A percentile compares a stretch with the other conserved stretches of the same genome.
Conservation (phyloP, 805 yeast genomes). For the Kodamaea jinghongensis region DNA sequence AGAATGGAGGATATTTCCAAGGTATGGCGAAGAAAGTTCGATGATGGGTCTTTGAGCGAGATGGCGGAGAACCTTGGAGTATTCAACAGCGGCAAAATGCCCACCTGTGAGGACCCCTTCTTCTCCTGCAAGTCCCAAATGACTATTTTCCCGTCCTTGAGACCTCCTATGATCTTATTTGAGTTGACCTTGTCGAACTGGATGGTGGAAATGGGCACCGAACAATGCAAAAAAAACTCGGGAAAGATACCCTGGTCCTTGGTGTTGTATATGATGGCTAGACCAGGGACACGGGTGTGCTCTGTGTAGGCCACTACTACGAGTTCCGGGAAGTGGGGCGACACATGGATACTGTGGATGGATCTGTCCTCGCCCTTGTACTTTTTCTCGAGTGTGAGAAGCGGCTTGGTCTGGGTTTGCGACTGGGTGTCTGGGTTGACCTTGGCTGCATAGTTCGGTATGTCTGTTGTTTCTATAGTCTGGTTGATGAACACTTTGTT, state of each 20-base stretch:
- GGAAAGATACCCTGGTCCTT: constrained; percentile 16
- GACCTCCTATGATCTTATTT: constrained; percentile 46
- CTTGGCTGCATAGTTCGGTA: constrained; percentile 9
- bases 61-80: constrained; percentile 21
- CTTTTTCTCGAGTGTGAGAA: constrained; percentile 1
- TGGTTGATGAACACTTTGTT: constrained; percentile 16
- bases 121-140: constrained; percentile 44
- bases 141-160: constrained; percentile 48
- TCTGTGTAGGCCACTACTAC: constrained; percentile 10
- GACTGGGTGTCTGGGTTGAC: constrained; percentile 8
- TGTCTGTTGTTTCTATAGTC: constrained; percentile 2
- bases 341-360: constrained; percentile 9
- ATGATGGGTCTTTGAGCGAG: constrained; percentile 5
- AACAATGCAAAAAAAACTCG: constrained; percentile 41
- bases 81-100: constrained; percentile 20
- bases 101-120: constrained; percentile 10
- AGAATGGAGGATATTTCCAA: constrained; percentile 21
- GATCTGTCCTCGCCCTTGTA: constrained; percentile 1
- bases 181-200: constrained; percentile 40
- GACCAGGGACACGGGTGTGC: constrained; percentile 8
- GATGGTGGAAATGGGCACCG: constrained; percentile 37
- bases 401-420: constrained; percentile 1
- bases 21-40: constrained; percentile 15
- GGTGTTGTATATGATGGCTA: constrained; percentile 13
- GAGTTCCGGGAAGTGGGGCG: constrained; percentile 16